These are phyloP conservation scores for Claviceps fusiformis DNA, from an alignment of 2,329 filamentous ascomycete genomes.

Conservation along the genomic window DNA sequence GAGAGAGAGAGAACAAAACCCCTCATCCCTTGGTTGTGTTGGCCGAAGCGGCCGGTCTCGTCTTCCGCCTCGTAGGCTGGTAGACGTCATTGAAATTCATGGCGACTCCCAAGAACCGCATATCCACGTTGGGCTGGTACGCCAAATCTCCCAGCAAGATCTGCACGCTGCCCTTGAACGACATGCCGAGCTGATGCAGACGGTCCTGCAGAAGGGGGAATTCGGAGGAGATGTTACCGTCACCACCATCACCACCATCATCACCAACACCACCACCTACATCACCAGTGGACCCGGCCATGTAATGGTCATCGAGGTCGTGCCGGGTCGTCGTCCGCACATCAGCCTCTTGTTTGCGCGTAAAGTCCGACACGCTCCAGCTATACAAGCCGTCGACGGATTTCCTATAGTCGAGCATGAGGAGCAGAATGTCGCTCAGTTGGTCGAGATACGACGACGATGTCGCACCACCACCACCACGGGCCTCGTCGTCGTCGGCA, in stretches of 20 bases:
- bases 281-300: slow-evolving; percentile 22
- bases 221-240: slow-evolving; percentile 40
- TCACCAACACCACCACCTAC: neutral
- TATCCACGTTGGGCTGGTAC: slow-evolving; percentile 87
- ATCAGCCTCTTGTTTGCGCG: slow-evolving; percentile 71
- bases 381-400: slow-evolving; percentile 88
- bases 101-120: slow-evolving; percentile 87
- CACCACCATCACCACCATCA: neutral
- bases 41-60: slow-evolving; percentile 22
- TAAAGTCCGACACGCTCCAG: slow-evolving; percentile 91
- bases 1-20: neutral
- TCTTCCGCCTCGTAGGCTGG: slow-evolving; percentile 56
- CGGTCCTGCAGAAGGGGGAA: slow-evolving; percentile 65
- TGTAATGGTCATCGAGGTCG: slow-evolving; percentile 14
- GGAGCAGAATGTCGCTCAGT: slow-evolving; percentile 80
- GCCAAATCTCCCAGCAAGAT: slow-evolving; percentile 78
- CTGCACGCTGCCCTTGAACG: slow-evolving; percentile 68
- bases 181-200: slow-evolving; percentile 55
- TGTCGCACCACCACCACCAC: neutral
- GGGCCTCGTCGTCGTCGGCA: slow-evolving; percentile 44
- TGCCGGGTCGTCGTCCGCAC: slow-evolving; percentile 53
- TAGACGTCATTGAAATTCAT: slow-evolving; percentile 99
- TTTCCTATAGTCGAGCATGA: slow-evolving; percentile 89
- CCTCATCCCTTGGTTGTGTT: slow-evolving; percentile 16
- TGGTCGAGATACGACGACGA: slow-evolving; percentile 77